Evolutionary conservation across 257 asterid genomes (phyloP), one percentile per base, ranked within the genome.

Genomic region (Przewalskia tangutica): DNA sequence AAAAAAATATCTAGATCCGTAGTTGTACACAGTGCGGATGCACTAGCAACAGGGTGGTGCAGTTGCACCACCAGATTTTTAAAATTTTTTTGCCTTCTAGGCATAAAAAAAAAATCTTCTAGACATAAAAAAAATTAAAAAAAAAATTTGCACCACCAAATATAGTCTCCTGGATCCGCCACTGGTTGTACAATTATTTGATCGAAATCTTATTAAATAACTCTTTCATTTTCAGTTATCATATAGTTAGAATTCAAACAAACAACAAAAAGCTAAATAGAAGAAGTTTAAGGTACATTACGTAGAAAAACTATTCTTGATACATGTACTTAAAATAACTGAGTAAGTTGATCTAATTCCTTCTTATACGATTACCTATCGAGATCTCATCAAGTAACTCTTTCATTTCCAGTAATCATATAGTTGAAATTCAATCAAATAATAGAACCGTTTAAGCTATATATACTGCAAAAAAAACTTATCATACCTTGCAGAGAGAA

Each of bases 401-500:
- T 53, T 53, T 53, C 58, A 13, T 50, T 10, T 11, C 13, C 5
- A 10, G 4, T 14, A 13, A 12, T 13, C n/a, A 53, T 53, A 53
- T 53, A 53, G 58, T 14, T 54, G 14, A n/a, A 14, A 54, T 54
- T 13, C 59, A 54, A 54, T 2, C 42, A 38, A 38, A 38, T 5
- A 6, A 38, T 38, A 38, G 42, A 38, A 38, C 42, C 5, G 42
- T 38, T 38, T 38, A 38, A 38, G 6, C 42, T 38, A 38, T 51
- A 12, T 56, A 56, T 17, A 56, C 10, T 56, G n/a, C n/a, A n/a
- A n/a, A 11, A 13, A 20, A 4, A 32, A 11, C 3, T 38, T 38
- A 38, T 38, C 42, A 5, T 79, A 93, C 98, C 93, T 88, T 75
- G 85, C 94, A 92, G 51, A 86, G 62, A 10, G 85, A 88, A n/a